Conservation (phyloP, 208 protist genomes). For the Leishmania arabica region DNA sequence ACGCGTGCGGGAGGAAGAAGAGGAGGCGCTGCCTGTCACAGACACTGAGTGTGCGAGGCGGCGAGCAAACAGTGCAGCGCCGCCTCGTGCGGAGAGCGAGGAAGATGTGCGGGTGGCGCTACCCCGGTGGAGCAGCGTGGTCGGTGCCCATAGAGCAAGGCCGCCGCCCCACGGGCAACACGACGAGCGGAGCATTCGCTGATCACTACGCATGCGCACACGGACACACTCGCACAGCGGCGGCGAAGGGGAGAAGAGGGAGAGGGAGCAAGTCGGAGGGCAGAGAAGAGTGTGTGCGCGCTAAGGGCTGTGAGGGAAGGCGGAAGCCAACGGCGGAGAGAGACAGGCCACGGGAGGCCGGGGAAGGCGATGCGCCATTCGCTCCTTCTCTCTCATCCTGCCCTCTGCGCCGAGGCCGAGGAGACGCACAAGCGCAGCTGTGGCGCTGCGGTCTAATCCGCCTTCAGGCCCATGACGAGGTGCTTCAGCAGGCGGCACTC, state of each 20-base stretch:
- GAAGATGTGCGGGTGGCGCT: neutral
- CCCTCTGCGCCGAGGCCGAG: neutral
- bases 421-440: neutral
- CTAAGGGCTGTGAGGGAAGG: neutral
- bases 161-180: conserved; percentile 9
- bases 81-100: neutral
- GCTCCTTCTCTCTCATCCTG: neutral
- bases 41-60: neutral
- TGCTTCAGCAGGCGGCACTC: neutral
- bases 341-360: neutral
- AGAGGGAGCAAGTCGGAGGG: neutral
- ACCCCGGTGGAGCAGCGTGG: neutral
- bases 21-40: neutral
- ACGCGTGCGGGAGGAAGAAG: neutral
- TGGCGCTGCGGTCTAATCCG: neutral
- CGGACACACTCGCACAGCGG: neutral
- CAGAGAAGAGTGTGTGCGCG: neutral
- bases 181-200: conserved; percentile 13
- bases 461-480: neutral
- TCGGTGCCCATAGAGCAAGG: neutral
- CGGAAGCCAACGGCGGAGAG: neutral
- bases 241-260: neutral
- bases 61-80: neutral
- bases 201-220: neutral
- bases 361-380: neutral